These are phyloP conservation scores for Pythium dissimile DNA, from an alignment of 352 stramenopile species.

Conservation along the genomic window DNA sequence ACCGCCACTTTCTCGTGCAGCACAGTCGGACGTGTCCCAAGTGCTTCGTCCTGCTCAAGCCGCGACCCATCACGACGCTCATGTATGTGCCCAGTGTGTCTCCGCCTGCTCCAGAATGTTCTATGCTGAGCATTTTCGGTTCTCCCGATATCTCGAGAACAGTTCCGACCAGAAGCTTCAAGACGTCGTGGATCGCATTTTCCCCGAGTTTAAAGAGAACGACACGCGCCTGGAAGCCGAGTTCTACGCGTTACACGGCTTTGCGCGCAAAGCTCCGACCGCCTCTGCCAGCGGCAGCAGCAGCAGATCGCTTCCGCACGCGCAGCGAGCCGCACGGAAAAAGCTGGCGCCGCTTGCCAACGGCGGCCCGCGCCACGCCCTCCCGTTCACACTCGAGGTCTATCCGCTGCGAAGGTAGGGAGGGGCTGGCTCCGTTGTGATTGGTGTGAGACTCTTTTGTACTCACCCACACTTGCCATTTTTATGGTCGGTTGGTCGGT, in stretches of 20 bases:
- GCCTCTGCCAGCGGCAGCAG: neutral
- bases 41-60: conserved; percentile 50
- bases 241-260: conserved; percentile 64
- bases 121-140: neutral
- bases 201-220: conserved; percentile 53
- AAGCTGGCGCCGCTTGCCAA: conserved; percentile 12
- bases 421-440: too few relatives aligned
- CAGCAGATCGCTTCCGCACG: neutral
- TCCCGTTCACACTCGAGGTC: conserved; percentile 42
- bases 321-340: conserved; percentile 3
- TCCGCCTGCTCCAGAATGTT: neutral
- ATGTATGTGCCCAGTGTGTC: conserved; percentile 61
- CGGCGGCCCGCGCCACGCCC: neutral
- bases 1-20: conserved; percentile 67
- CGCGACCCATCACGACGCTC: conserved; percentile 54
- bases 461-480: too few relatives aligned
- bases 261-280: conserved; percentile 36
- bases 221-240: conserved; percentile 44
- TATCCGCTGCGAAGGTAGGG: conserved; percentile 25
- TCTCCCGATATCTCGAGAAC: neutral
- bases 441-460: too few relatives aligned
- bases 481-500: too few relatives aligned
- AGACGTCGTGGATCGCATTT: conserved; percentile 72
- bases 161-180: conserved; percentile 75
- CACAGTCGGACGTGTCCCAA: conserved; percentile 55